These are phyloP conservation scores for Nitzschia sp. DNA, from an alignment of 108 stramenopile species.

Conservation along the genomic window DNA sequence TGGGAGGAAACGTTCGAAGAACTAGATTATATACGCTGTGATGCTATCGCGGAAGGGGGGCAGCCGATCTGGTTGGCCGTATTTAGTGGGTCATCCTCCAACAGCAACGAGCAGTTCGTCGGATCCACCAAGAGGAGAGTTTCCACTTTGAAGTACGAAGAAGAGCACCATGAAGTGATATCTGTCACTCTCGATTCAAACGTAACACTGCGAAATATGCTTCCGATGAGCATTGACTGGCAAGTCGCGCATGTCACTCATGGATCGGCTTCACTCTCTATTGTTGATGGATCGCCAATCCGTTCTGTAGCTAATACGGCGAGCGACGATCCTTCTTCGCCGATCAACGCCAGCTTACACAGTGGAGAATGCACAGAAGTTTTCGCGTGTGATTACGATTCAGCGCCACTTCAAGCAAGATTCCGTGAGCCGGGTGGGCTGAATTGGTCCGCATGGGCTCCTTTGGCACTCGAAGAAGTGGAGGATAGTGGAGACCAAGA, in stretches of 20 bases:
- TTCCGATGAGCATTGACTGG: slow-evolving; percentile 48
- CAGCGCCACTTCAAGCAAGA: slow-evolving; percentile 10
- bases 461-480: slow-evolving; percentile 7
- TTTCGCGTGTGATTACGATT: slow-evolving; percentile 33
- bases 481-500: neutral
- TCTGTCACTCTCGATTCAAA: slow-evolving; percentile 51
- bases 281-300: slow-evolving; percentile 22
- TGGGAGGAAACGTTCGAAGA: slow-evolving; percentile 38
- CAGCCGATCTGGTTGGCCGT: slow-evolving; percentile 25
- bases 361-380: slow-evolving; percentile 47
- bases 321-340: neutral
- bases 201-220: slow-evolving; percentile 59
- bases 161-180: slow-evolving; percentile 25
- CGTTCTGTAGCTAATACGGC: neutral
- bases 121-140: neutral
- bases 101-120: neutral
- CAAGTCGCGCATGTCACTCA: slow-evolving; percentile 25
- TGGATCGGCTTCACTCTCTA: neutral
- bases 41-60: neutral
- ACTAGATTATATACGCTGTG: slow-evolving; percentile 20
- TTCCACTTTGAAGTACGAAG: neutral
- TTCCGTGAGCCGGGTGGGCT: slow-evolving; percentile 21
- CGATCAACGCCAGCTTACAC: slow-evolving; percentile 8
- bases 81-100: slow-evolving; percentile 19
- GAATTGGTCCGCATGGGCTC: slow-evolving; percentile 44